A percentile compares a stretch with the other conserved stretches of the same genome.
phyloP scores from a whole-genome alignment of 352 stramenopile genomes.

The Phytophthora tentaculata region DNA sequence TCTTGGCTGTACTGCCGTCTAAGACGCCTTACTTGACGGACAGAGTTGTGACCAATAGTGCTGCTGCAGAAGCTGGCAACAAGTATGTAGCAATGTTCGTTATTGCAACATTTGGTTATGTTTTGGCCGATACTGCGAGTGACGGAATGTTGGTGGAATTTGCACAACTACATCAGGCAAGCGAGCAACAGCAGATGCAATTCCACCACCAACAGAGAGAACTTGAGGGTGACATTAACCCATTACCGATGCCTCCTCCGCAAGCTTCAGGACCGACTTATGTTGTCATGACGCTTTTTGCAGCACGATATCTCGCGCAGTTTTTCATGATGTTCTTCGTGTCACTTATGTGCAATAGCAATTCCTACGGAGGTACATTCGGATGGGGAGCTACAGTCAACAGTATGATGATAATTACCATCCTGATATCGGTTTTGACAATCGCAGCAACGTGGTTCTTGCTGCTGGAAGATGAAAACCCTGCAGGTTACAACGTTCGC shows the following conservation, averaged over 20 bases:
- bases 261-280: conserved; percentile 28
- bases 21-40: conserved; percentile 50
- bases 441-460: conserved; percentile 45
- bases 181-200: conserved; percentile 33
- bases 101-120: conserved; percentile 53
- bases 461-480: conserved; percentile 38
- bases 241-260: conserved; percentile 8
- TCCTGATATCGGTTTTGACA: conserved; percentile 29
- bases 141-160: conserved; percentile 60
- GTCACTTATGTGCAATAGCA: conserved; percentile 61
- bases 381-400: conserved; percentile 54
- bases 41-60: conserved; percentile 41
- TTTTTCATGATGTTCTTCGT: conserved; percentile 51
- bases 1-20: conserved; percentile 39
- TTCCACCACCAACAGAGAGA: conserved; percentile 33
- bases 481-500: conserved; percentile 32
- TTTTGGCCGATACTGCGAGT: conserved; percentile 50
- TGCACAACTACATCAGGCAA: conserved; percentile 36
- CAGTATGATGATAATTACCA: conserved; percentile 47
- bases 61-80: conserved; percentile 37
- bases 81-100: conserved; percentile 64
- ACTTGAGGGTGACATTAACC: conserved; percentile 24
- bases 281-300: conserved; percentile 51
- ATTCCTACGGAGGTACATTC: conserved; percentile 59
- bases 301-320: conserved; percentile 45